A percentile compares a stretch with the other conserved stretches of the same genome.
Evolutionary conservation across 1,284 basidiomycete species (phyloP).

Genomic region (Rhodotorula sp.): DNA sequence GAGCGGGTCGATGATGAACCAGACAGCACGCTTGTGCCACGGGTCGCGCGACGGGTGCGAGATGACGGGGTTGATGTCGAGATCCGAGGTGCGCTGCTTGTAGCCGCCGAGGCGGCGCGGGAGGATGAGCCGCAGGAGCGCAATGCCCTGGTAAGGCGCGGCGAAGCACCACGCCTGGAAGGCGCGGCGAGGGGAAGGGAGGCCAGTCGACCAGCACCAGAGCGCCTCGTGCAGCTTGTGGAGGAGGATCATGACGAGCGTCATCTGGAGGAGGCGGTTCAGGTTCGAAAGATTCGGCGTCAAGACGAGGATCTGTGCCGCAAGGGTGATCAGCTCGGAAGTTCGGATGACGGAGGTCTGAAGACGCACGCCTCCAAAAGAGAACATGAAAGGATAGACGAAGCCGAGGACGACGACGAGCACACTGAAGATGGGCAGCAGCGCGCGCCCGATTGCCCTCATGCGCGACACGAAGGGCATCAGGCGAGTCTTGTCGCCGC

Average conservation of each 20-base stretch:
- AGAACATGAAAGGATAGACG: slow-evolving; percentile 43
- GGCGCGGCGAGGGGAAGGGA: slow-evolving; percentile 36
- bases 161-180: slow-evolving; percentile 44
- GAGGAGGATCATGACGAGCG: slow-evolving; percentile 39
- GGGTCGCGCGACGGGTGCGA: slow-evolving; percentile 21
- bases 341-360: not conserved
- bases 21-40: slow-evolving; percentile 30
- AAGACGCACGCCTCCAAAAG: slow-evolving; percentile 36
- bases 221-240: slow-evolving; percentile 41
- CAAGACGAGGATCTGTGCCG: slow-evolving; percentile 25
- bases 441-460: slow-evolving; percentile 35
- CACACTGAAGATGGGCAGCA: slow-evolving; percentile 42
- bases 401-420: slow-evolving; percentile 38
- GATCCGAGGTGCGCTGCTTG: slow-evolving; percentile 37
- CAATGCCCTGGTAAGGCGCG: slow-evolving; percentile 43
- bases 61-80: slow-evolving; percentile 37
- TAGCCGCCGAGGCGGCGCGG: slow-evolving; percentile 40
- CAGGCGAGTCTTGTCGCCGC: slow-evolving; percentile 32
- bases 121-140: slow-evolving; percentile 42
- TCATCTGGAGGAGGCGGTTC: slow-evolving; percentile 40
- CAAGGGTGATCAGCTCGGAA: not conserved
- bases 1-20: slow-evolving; percentile 41
- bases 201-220: slow-evolving; percentile 35
- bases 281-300: slow-evolving; percentile 37
- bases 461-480: slow-evolving; percentile 39